These are phyloP conservation scores for Arbutus unedo DNA, from an alignment of 148 eudicot genomes.

Conservation along the genomic window DNA sequence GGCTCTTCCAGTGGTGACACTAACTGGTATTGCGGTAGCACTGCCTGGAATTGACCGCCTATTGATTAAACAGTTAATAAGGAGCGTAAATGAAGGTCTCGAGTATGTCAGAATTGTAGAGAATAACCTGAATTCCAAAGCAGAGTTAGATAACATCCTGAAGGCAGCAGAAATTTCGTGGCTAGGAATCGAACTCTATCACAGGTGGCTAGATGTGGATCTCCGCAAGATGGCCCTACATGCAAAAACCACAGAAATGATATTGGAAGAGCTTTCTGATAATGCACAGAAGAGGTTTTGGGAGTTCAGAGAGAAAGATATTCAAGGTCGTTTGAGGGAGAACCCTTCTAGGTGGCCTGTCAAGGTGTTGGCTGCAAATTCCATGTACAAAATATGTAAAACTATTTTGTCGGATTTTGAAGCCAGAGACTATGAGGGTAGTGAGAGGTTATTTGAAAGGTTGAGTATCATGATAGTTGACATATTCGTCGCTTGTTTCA, in stretches of 20 bases:
- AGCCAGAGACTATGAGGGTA: conserved; percentile 13
- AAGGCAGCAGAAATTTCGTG: conserved; percentile 47
- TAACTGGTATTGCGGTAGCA: conserved; percentile 46
- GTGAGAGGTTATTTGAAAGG: conserved; percentile 32
- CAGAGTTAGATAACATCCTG: conserved; percentile 24
- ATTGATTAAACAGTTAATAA: conserved; percentile 25
- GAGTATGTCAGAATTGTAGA: conserved; percentile 33
- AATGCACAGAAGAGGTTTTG: conserved; percentile 33
- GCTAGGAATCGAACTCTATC: conserved; percentile 38
- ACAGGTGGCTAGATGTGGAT: conserved; percentile 50
- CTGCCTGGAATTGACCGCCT: conserved; percentile 26
- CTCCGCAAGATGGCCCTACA: conserved; percentile 27
- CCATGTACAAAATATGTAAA: conserved; percentile 49
- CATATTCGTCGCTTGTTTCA: conserved; percentile 40
- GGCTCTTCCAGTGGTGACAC: conserved; percentile 55
- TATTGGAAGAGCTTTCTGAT: conserved; percentile 30
- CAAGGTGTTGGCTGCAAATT: conserved; percentile 45
- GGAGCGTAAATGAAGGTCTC: conserved; percentile 37
- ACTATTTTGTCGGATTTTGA: conserved; percentile 28
- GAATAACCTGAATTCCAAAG: conserved; percentile 24
- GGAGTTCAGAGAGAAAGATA: conserved; percentile 16
- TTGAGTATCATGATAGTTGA: conserved; percentile 37
- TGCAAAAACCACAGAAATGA: conserved; percentile 28
- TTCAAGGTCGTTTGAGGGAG: conserved; percentile 22
- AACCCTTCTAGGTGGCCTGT: conserved; percentile 42